phyloP scores from a whole-genome alignment of 768 basidiomycete species.

The Tulasnella sp. region DNA sequence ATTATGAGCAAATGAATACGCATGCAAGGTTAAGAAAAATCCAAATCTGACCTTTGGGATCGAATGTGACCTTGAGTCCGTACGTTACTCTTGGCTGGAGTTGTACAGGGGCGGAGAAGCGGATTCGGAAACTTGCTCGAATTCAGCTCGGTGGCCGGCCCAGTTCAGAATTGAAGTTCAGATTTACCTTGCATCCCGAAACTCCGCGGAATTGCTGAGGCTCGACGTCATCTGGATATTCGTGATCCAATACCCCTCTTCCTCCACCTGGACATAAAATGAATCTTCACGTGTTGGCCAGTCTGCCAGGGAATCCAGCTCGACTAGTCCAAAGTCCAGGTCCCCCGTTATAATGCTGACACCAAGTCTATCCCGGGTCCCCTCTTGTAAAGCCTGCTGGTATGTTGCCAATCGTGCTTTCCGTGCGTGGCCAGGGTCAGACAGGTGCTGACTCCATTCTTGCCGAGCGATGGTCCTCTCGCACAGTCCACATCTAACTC shows the following conservation, averaged over 20 bases:
- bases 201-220: background rate
- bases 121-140: background rate
- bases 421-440: background rate
- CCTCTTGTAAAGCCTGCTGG: background rate
- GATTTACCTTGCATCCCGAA: background rate
- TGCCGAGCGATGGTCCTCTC: background rate
- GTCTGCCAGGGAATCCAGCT: background rate
- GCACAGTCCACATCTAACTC: background rate
- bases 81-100: background rate
- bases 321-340: constrained; percentile 19
- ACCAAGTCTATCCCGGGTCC: background rate
- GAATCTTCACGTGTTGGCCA: background rate
- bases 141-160: background rate
- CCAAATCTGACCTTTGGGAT: constrained; percentile 8
- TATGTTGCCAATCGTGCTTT: background rate
- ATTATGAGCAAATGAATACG: background rate
- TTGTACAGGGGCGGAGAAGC: background rate
- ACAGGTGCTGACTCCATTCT: background rate
- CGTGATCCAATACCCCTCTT: background rate
- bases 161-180: background rate
- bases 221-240: background rate
- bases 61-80: constrained; percentile 17
- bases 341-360: background rate
- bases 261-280: background rate
- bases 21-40: no score